These are phyloP conservation scores for Arthrobotrys iridis DNA, from an alignment of 2,329 filamentous ascomycete species.

Conservation along the genomic window DNA sequence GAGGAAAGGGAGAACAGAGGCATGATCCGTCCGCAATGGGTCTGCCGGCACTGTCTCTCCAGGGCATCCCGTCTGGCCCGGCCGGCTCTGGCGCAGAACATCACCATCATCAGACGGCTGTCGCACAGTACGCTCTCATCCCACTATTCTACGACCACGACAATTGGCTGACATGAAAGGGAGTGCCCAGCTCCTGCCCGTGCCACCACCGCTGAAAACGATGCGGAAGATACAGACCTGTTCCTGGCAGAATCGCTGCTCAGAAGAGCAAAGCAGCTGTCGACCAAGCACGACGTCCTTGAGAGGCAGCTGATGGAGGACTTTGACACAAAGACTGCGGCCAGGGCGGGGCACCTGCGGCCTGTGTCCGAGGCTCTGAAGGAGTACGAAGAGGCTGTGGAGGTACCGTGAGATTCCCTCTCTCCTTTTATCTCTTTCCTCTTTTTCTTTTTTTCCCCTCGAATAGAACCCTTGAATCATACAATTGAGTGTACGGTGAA, in stretches of 20 bases:
- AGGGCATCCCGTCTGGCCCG: constrained; percentile 4
- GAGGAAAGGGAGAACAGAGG: constrained; percentile 14
- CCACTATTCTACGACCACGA: neutral
- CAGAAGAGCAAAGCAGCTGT: constrained; percentile 69
- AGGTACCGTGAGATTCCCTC: constrained; percentile 65
- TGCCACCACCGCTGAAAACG: too few relatives aligned
- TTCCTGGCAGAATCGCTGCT: constrained; percentile 65
- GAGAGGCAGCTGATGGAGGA: constrained; percentile 65
- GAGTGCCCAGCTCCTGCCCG: constrained; percentile 19
- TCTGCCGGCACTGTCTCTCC: constrained; percentile 51
- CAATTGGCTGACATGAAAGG: neutral
- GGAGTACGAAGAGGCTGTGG: constrained; percentile 69
- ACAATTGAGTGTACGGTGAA: too few relatives aligned
- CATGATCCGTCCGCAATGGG: constrained; percentile 54
- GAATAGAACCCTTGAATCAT: too few relatives aligned
- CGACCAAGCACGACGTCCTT: constrained; percentile 70
- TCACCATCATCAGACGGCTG: constrained; percentile 28
- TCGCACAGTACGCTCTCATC: constrained; percentile 28
- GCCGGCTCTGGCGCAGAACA: constrained; percentile 12
- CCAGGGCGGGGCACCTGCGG: constrained; percentile 71
- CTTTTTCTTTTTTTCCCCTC: neutral
- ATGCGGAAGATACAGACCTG: constrained; percentile 25
- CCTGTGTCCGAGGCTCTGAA: constrained; percentile 69
- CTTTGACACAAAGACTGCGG: constrained; percentile 70
- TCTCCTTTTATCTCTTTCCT: neutral